Evolutionary conservation across 2,329 filamentous ascomycete species (phyloP).

Genomic region (Xylaria sp.): DNA sequence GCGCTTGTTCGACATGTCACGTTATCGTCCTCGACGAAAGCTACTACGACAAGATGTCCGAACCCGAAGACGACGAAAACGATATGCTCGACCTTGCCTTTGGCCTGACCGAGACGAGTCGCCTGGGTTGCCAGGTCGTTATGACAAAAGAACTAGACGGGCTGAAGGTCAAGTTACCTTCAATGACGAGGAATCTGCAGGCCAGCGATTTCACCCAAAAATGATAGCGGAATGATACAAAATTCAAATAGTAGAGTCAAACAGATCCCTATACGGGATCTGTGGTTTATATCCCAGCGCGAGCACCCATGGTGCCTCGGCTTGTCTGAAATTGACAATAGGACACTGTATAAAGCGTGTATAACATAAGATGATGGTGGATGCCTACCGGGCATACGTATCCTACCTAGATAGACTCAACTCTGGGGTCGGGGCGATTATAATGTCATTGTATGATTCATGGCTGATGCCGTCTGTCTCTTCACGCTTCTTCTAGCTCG

Average conservation of each 20-base stretch:
- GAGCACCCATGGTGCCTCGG: not conserved
- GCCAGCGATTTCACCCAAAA: constrained; percentile 80
- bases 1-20: constrained; percentile 93
- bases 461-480: constrained; percentile 16
- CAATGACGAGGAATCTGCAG: constrained; percentile 96
- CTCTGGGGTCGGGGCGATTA: constrained; percentile 38
- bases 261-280: not conserved
- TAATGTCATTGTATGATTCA: constrained; percentile 34
- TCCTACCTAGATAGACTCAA: constrained; percentile 42
- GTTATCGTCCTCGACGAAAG: constrained; percentile 81
- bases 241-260: constrained; percentile 17
- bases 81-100: constrained; percentile 94
- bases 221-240: constrained; percentile 21
- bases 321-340: constrained; percentile 16
- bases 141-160: constrained; percentile 94
- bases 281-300: constrained; percentile 11
- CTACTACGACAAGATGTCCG: constrained; percentile 81
- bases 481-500: constrained; percentile 66
- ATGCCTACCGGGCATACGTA: constrained; percentile 1
- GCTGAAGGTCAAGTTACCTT: constrained; percentile 83
- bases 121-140: constrained; percentile 88
- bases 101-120: constrained; percentile 84
- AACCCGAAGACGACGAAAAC: constrained; percentile 84
- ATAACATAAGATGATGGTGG: constrained; percentile 40
- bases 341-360: constrained; percentile 36